phyloP scores from a whole-genome alignment of 2,329 filamentous ascomycete species.

The Fusarium sp. region DNA sequence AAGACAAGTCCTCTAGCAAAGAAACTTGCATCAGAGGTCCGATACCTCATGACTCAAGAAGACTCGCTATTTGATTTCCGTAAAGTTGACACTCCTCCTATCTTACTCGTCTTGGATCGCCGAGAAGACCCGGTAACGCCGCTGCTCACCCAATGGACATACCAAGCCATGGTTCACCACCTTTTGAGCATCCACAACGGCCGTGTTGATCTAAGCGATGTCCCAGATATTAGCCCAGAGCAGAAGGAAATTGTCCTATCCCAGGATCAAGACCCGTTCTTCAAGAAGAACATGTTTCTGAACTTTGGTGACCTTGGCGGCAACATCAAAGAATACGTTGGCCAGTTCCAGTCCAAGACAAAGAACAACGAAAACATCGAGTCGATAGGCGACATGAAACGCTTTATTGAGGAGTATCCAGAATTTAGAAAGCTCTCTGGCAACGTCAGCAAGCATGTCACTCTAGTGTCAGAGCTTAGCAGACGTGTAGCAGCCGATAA shows the following conservation, averaged over 20 bases:
- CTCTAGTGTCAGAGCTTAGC: constrained; percentile 91
- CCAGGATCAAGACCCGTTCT: constrained; percentile 97
- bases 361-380: constrained; percentile 96
- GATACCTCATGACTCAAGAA: constrained; percentile 93
- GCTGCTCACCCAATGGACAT: constrained; percentile 96
- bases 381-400: constrained; percentile 98
- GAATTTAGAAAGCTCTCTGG: constrained; percentile 97
- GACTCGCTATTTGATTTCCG: constrained; percentile 97
- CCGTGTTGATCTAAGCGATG: constrained; percentile 85
- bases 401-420: constrained; percentile 98
- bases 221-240: constrained; percentile 85
- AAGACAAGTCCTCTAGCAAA: constrained; percentile 90
- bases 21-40: constrained; percentile 91
- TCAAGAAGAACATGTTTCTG: constrained; percentile 98
- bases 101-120: constrained; percentile 88
- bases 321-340: constrained; percentile 98
- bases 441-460: constrained; percentile 98
- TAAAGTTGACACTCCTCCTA: constrained; percentile 91
- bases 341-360: constrained; percentile 98
- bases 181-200: constrained; percentile 93
- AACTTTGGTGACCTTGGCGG: constrained; percentile 96
- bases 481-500: constrained; percentile 85
- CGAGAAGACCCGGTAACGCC: constrained; percentile 96
- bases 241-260: constrained; percentile 94
- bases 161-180: constrained; percentile 99